phyloP scores from a whole-genome alignment of 2,329 filamentous ascomycete genomes.

The Fusarium sp. region DNA sequence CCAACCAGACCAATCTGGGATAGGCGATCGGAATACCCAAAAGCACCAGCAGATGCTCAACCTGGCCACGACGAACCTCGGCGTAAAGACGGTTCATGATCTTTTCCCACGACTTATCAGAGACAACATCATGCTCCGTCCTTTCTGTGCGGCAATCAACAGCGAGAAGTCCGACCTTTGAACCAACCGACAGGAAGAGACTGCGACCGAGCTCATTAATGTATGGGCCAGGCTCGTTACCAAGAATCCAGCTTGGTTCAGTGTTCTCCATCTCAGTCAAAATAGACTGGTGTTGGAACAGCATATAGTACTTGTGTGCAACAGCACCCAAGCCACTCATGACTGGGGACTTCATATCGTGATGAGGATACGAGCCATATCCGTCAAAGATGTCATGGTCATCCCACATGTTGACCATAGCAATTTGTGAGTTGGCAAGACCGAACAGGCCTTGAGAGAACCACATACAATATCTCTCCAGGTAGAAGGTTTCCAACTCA shows the following conservation, averaged over 20 bases:
- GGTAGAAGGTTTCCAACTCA: slow-evolving; percentile 88
- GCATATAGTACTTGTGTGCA: slow-evolving; percentile 98
- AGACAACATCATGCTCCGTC: slow-evolving; percentile 83
- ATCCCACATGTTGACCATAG: slow-evolving; percentile 98
- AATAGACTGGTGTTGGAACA: slow-evolving; percentile 96
- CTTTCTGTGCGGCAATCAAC: slow-evolving; percentile 93
- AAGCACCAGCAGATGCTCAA: slow-evolving; percentile 89
- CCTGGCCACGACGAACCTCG: slow-evolving; percentile 85
- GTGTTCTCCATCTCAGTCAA: slow-evolving; percentile 81
- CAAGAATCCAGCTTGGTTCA: slow-evolving; percentile 93
- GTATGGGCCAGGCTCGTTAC: slow-evolving; percentile 84
- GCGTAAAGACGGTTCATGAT: slow-evolving; percentile 87
- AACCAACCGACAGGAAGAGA: slow-evolving; percentile 85
- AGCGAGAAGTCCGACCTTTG: slow-evolving; percentile 83
- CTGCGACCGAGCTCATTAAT: slow-evolving; percentile 88
- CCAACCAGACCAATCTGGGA: slow-evolving; percentile 77
- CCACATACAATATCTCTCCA: slow-evolving; percentile 91
- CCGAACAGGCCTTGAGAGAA: slow-evolving; percentile 95
- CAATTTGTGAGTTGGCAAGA: slow-evolving; percentile 93
- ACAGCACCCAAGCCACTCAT: slow-evolving; percentile 91
- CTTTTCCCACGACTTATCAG: slow-evolving; percentile 83
- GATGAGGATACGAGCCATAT: slow-evolving; percentile 91
- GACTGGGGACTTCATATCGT: slow-evolving; percentile 90
- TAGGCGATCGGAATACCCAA: slow-evolving; percentile 88
- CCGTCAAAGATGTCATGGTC: slow-evolving; percentile 95